Evolutionary conservation across 23 red algal species (phyloP), one percentile per base, ranked within the genome.

Genomic region (Gracilaria gracilis): DNA sequence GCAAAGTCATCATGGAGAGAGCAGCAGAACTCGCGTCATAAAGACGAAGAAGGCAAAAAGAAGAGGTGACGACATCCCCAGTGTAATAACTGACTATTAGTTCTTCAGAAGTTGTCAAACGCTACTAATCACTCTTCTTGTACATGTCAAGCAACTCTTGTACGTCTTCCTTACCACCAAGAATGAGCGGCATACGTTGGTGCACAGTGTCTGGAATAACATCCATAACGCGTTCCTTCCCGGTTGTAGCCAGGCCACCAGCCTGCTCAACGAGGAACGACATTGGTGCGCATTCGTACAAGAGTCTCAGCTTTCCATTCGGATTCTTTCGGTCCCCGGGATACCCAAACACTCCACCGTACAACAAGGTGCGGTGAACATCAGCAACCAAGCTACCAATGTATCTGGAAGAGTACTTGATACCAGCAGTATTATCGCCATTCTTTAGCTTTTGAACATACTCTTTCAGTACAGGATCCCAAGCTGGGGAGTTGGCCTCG

Each of bases 221-320:
- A 67, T 98, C 97, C 94, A 98, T 84, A 23, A 98, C 79, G 24
- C 93, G 81, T 73, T 95, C 83, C 61, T 61, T 83, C 15, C 97
- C 97, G 31, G 93, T 98, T 15, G 93, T 98, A 28, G 97, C 88
- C 44, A 96, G 57, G 24, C 93, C 97, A 44, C 97, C 97, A 1
- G 97, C 97, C 89, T 98, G 93, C 77, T 98, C 97, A 44, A 98
- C 72, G 65, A 98, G 83, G 77, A 90, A 95, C 24, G 82, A 72
- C 97, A 98, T 98, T 16, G 97, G 97, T 9, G 97, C 97, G 53
- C 89, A 93, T 76, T 98, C 97, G 79, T 98, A 98, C 49, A 98
- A 82, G 1, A 98, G 88, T 15, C 97, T 76, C 67, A 98, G 88
- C 78, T 98, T 98, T 46, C 97, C 97, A 35, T 93, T 96, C 12